Percentiles rank a stretch among this genome's conserved stretches.
Conservation (phyloP, 257 asterid species). For the Solanum raphanifolium region DNA sequence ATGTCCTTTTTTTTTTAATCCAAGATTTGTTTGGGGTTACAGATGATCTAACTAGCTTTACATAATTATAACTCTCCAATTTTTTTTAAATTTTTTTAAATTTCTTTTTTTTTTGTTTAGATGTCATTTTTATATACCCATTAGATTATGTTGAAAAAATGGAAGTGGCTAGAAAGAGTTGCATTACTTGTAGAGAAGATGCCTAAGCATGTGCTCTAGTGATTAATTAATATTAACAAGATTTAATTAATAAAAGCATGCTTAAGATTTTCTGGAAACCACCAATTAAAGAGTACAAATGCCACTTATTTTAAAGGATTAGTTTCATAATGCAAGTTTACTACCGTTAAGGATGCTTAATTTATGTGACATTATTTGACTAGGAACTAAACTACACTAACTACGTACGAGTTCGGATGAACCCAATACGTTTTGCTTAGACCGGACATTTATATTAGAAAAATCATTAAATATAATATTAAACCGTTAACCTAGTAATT, state of each 20-base stretch:
- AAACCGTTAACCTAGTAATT: background rate
- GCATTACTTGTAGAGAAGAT: slow-evolving; percentile 8
- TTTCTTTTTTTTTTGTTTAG: background rate
- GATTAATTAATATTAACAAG: background rate
- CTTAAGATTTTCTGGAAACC: slow-evolving; percentile 19
- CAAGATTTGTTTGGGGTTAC: background rate
- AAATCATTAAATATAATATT: background rate
- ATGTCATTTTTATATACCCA: background rate
- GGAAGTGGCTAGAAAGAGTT: background rate
- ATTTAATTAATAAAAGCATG: slow-evolving; percentile 18
- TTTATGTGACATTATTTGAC: background rate
- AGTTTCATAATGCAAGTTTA: slow-evolving; percentile 5
- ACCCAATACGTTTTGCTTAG: background rate
- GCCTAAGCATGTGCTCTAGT: slow-evolving; percentile 11
- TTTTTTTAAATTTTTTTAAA: background rate
- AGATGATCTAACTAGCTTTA: background rate
- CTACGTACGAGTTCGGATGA: background rate
- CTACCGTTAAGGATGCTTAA: slow-evolving; percentile 25
- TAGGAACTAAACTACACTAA: background rate
- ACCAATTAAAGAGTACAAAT: background rate
- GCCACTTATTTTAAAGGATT: background rate
- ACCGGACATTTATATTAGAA: background rate
- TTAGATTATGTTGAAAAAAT: background rate
- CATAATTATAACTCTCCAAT: background rate
- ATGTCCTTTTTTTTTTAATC: background rate